These are phyloP conservation scores for Penicillium psychrosexuale DNA, from an alignment of 2,329 filamentous ascomycete genomes.

Conservation along the genomic window DNA sequence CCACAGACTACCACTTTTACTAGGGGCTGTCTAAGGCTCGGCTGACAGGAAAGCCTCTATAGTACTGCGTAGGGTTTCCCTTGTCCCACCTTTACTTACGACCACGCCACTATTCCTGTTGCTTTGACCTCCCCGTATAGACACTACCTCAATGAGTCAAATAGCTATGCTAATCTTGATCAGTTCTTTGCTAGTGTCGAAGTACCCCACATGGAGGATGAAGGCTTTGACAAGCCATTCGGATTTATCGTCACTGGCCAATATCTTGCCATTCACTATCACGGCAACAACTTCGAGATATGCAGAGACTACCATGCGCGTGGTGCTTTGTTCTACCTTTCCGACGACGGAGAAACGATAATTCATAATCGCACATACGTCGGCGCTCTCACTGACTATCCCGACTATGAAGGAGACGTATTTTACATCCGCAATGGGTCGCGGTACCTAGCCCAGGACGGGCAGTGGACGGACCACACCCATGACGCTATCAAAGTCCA, in stretches of 20 bases:
- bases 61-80: neutral
- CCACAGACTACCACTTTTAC: neutral
- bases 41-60: neutral
- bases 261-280: neutral
- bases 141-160: neutral
- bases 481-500: neutral
- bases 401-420: neutral
- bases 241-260: neutral
- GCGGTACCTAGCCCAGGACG: neutral
- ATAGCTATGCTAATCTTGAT: neutral
- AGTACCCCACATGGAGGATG: neutral
- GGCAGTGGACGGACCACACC: neutral
- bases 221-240: neutral
- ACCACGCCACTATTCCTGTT: neutral
- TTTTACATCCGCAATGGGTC: neutral
- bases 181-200: neutral
- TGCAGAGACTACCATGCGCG: neutral
- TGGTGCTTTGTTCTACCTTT: neutral
- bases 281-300: neutral
- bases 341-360: neutral
- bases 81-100: neutral
- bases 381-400: neutral
- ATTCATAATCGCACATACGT: neutral
- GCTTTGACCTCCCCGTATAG: neutral
- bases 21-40: neutral